Base-by-base conservation (phyloP, 2,329 filamentous ascomycete genomes). In the Trichothecium sympodiale region DNA sequence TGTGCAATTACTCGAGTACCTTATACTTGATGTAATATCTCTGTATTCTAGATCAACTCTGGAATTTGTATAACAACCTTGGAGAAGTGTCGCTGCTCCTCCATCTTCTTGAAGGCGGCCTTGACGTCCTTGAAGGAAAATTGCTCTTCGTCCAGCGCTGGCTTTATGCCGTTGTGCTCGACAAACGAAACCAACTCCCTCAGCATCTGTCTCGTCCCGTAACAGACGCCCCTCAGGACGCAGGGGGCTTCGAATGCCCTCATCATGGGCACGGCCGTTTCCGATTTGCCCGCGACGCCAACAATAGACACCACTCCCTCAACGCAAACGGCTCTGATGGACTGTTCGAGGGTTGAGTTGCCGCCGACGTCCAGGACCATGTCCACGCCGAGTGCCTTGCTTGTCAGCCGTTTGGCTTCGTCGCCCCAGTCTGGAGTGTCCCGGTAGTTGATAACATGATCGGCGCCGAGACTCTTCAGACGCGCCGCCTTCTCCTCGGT, bases 311-410 rank as follows among this genome's bases (percentile, higher is more conserved):
- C 40, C 4, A 58, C n/a, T 0, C 60, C 60, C 12, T 58, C 51
- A 0, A 46, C 36, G 0, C 50, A 44, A 1, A 75, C 56, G 2
- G 69, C 67, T 42, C 66, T 66, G 29, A 80, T 55, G 3, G 64
- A 67, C 48, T 79, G 64, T 3, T 57, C 46, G 43, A 83, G 63
- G 0, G 77, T 81, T n/a, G 62, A 65, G 1, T 72, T 62, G 0
- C 79, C 79, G 10, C 74, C 79, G n/a, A 82, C 69, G 46, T 84
- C 80, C 28, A 81, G 48, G 28, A 83, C 59, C 41, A 77, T 64
- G 45, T 82, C 69, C 7, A 80, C 70, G 10, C 80, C 46, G 47
- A 2, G 61, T 61, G 1, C 59, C 52, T 0, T 57, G 56, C 0
- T n/a, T n/a, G 61, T 65, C 0, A 70, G 61, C 0, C 65, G 68